phyloP scores from a whole-genome alignment of 345 rosid genomes.

The Fremontodendron californicum region DNA sequence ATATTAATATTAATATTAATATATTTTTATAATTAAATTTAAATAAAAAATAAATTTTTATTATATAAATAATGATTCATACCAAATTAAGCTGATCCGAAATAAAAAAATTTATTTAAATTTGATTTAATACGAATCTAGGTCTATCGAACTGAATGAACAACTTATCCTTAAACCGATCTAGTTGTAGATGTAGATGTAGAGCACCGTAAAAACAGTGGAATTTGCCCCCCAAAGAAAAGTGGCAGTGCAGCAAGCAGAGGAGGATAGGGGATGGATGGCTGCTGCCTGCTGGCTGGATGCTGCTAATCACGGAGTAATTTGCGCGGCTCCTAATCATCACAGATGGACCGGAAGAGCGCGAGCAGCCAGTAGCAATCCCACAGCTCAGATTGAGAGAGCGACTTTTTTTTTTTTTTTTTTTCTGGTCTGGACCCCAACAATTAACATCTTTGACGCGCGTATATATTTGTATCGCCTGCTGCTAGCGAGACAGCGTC shows the following conservation, averaged over 20 bases:
- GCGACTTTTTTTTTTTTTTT: not conserved
- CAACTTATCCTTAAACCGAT: no score
- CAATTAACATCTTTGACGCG: constrained; percentile 18
- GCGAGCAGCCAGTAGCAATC: constrained; percentile 5
- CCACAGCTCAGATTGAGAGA: constrained; percentile 21
- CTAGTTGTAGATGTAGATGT: not conserved
- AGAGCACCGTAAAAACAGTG: not conserved
- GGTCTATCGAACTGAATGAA: no score
- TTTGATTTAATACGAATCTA: no score
- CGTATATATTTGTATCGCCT: not conserved
- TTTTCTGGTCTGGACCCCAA: not conserved
- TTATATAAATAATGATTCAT: no score
- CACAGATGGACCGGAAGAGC: not conserved
- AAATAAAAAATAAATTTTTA: no score
- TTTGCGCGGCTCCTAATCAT: constrained; percentile 25
- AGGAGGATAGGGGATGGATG: not conserved
- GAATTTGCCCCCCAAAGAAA: not conserved
- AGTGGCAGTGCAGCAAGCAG: not conserved
- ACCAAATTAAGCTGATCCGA: no score
- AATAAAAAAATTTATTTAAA: no score
- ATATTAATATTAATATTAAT: no score
- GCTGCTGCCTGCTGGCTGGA: not conserved
- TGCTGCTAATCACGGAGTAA: constrained; percentile 30
- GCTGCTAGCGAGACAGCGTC: not conserved
- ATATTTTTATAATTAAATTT: no score